A percentile compares a stretch with the other conserved stretches of the same genome.
These are phyloP conservation scores for Deakozyma indianensis DNA, from an alignment of 805 yeast species.

Conservation along the genomic window DNA sequence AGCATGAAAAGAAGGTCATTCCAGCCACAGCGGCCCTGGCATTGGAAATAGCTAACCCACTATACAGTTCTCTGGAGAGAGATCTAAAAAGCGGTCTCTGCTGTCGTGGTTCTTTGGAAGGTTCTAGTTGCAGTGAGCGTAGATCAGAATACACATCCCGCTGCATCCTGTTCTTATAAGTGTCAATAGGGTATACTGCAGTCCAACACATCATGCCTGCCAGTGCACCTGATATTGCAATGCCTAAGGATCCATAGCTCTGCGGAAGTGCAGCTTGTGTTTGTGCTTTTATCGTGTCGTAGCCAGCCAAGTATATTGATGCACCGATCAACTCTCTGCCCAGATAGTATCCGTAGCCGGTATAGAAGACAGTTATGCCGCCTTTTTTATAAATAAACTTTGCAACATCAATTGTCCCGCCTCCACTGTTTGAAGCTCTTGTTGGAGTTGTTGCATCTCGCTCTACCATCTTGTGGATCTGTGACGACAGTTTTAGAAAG, in stretches of 20 bases:
- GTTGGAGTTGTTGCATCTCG: not conserved
- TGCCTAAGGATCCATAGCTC: not conserved
- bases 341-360: not conserved
- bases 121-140: not conserved
- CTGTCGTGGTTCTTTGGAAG: not conserved
- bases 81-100: not conserved
- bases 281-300: not conserved
- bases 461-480: not conserved
- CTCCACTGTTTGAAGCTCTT: not conserved
- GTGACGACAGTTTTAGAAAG: not conserved
- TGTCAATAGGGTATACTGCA: not conserved
- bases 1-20: not conserved
- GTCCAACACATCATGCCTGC: not conserved
- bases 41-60: not conserved
- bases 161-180: not conserved
- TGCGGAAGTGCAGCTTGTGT: not conserved
- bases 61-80: not conserved
- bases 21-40: not conserved
- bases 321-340: not conserved
- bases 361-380: not conserved
- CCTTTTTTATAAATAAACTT: not conserved
- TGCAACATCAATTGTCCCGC: not conserved
- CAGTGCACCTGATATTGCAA: not conserved
- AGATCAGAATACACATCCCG: not conserved
- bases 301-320: not conserved